Base-by-base conservation (phyloP, 441 rosid genomes). In the Pelargonium myrrhifolium region DNA sequence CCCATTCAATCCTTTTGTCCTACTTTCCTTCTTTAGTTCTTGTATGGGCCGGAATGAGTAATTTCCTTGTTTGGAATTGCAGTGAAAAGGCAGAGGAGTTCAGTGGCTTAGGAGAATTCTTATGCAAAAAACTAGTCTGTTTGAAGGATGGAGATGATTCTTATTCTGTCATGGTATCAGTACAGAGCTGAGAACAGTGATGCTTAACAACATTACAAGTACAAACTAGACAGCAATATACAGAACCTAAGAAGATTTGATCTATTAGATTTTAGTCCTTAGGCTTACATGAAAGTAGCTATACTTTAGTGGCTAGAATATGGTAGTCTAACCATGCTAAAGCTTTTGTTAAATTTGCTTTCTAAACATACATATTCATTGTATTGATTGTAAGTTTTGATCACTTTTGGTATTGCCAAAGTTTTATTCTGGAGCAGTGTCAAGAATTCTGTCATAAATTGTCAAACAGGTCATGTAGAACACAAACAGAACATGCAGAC, bases 71-170 rank as follows among this genome's bases (percentile, higher is more conserved):
- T 63, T 37, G 62, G 66, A 60, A 40, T 45, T 84, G 79, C 87
- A 84, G 90, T 76, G 9, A 87, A 85, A 67, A 71, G 68, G 45
- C 49, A 66, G 8, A 56, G 55, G 72, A 71, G 55, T 61, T 71
- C 78, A 18, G 35, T 42, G 71, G 72, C 78, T 20, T 68, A 74
- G 67, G 67, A 76, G 65, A 78, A 62, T 61, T 45, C 66, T 65
- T 58, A 40, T 17, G 49, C 77, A 11, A 49, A 69, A 71, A 71
- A 64, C 37, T 51, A 72, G 76, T 42, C 67, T 43, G 49, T 22
- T 64, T 66, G 70, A 73, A 62, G 70, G 71, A 65, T 49, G 64
- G 14, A 45, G 51, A 40, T 70, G 65, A 66, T 64, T 68, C 73
- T 37, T 31, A 8, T 66, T 60, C 77, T 77, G 80, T 82, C 79